phyloP scores from a whole-genome alignment of 2,329 filamentous ascomycete genomes.

The Sphaerulina musiva region DNA sequence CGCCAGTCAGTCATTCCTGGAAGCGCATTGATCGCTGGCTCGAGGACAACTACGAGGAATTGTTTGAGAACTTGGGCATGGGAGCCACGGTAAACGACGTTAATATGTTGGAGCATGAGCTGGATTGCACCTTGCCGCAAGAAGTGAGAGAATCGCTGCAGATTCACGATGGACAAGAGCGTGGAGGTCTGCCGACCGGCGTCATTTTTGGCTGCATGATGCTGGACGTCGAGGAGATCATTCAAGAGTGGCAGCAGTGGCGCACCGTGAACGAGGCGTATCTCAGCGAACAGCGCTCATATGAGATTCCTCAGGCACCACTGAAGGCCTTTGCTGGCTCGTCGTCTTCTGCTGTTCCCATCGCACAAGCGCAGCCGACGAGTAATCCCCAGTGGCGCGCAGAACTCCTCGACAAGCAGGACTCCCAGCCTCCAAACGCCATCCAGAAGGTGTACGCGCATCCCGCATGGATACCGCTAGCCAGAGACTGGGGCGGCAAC shows the following conservation, averaged over 20 bases:
- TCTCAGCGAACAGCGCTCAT: constrained; percentile 51
- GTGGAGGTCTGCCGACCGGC: constrained; percentile 81
- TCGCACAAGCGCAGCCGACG: constrained; percentile 34
- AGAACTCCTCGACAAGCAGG: constrained; percentile 75
- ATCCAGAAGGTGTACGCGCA: constrained; percentile 92
- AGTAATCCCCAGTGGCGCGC: constrained; percentile 61
- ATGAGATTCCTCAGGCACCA: constrained; percentile 57
- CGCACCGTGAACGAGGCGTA: constrained; percentile 86
- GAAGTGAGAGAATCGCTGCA: constrained; percentile 89
- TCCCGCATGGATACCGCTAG: constrained; percentile 89
- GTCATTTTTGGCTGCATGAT: constrained; percentile 93
- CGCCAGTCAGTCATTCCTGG: constrained; percentile 86
- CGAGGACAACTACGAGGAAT: constrained; percentile 90
- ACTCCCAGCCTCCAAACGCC: constrained; percentile 76
- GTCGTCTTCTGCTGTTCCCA: constrained; percentile 51
- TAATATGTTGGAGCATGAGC: constrained; percentile 91
- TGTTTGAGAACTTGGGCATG: constrained; percentile 88
- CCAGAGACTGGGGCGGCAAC: constrained; percentile 97
- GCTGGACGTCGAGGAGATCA: constrained; percentile 94
- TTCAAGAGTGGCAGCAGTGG: constrained; percentile 98
- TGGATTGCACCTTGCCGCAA: constrained; percentile 87
- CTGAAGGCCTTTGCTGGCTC: constrained; percentile 64
- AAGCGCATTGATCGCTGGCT: constrained; percentile 88
- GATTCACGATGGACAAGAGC: constrained; percentile 94
- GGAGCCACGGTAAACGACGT: constrained; percentile 89